Base-by-base conservation (phyloP, 805 yeast genomes). In the Candida sithepensis region DNA sequence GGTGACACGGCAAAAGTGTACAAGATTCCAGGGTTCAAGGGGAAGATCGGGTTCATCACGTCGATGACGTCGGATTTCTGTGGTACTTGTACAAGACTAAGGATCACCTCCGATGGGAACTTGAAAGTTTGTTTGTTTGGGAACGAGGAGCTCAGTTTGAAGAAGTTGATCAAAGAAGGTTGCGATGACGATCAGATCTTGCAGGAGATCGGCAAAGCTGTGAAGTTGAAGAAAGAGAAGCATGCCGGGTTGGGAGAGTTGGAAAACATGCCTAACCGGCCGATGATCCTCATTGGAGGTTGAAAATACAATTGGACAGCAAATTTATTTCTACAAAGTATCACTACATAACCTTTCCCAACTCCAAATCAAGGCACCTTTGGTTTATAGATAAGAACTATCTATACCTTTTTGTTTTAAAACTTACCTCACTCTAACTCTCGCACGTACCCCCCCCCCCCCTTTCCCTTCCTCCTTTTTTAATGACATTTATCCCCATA, bases 211-310 rank as follows among this genome's bases (percentile, higher is more conserved):
- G 75, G 74, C 2, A 52, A 56, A 30, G 77, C 82, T 1, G 79
- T 78, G 14, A 66, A 69, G 48, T 54, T 57, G 39, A 78, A 78
- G 54, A 74, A 71, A 59, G 76, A 67, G 46, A 71, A 73, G 52
- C 82, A 78, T 60, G 81, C 81, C 2, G 82, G 77, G 2, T 53
- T 77, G 44, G 78, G 71, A 28, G 73, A 68, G 41, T 63, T 78
- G 41, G 73, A 73, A 42, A 66, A 67, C 26, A 56, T 69, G 64
- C 72, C 76, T 38, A 78, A 78, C 57, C 58, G 82, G 46, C 82
- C 82, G 8, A 78, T 78, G 82, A 75, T 78, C 37, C 57, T 78
- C 50, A 78, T 78, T 47, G 82, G 82, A 52, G 82, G 82, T 63
- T 77, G 56, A 62, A 57, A 10, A 24, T 7, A 7, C 9, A 24